Evolutionary conservation across 805 yeast genomes (phyloP), one percentile per base, ranked within the genome.

Genomic region (Wickerhamomyces queroliae): DNA sequence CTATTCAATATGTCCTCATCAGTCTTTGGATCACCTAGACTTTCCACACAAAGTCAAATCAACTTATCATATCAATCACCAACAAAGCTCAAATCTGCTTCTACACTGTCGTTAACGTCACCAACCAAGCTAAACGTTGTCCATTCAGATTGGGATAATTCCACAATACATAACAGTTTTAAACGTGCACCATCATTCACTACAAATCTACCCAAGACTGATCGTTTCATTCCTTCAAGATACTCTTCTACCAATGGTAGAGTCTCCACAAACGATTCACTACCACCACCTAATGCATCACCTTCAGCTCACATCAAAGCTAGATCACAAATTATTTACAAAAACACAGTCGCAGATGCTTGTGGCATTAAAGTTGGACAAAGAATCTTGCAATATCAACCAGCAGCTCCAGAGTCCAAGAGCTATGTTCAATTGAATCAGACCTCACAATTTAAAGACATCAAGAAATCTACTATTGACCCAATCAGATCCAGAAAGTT

Each of bases 341-440:
- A 83, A 58, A 77, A 78, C 51, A 81, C 87, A 21, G 95, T 91
- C 2, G 98, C 97, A 0, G 84, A 84, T 55, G 98, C 97, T 0
- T 91, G 97, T 59, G 98, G 99, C 0, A 68, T 89, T 36, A 82
- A 84, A 42, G 75, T 85, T 53, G 83, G 87, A 45, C 83, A 86
- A 45, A 70, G 96, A 46, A 86, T 93, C 28, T 65, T 91, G 42
- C 89, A 87, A 51, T 91, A 84, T 61, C 83, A 86, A 58, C 95
- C 93, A n/a, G 63, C 72, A 17, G 88, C 96, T 9, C 97, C 97
- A 3, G 83, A 49, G 38, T 43, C 56, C 24, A 53, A 53, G 44
- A 44, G 51, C 17, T 33, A 47, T 31, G 37, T 53, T 17, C 47
- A 50, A 36, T 38, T 58, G 50, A 46, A 49, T 42, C 39, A 49